A percentile compares a stretch with the other conserved stretches of the same genome.
These are phyloP conservation scores for Cucurbita ficifolia DNA, from an alignment of 306 rosid species.

Conservation along the genomic window DNA sequence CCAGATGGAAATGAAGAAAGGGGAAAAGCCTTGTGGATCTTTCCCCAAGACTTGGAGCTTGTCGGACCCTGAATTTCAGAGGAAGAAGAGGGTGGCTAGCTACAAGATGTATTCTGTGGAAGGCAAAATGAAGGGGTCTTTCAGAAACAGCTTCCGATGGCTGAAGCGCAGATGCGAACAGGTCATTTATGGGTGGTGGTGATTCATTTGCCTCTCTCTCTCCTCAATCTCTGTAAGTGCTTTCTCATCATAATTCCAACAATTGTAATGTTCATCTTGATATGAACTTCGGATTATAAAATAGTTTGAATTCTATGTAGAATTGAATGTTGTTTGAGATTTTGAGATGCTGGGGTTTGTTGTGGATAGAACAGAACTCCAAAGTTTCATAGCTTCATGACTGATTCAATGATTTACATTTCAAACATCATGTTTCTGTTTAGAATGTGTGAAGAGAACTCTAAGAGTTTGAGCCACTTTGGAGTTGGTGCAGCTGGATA, in stretches of 20 bases:
- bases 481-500: not conserved
- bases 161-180: constrained; percentile 33
- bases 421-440: not conserved
- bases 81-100: constrained; percentile 48
- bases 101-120: constrained; percentile 44
- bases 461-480: not conserved
- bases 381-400: not conserved
- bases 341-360: not conserved
- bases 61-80: constrained; percentile 42
- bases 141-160: constrained; percentile 47
- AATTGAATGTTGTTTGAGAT: not conserved
- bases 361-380: not conserved
- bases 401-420: not conserved
- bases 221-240: not conserved
- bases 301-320: not conserved
- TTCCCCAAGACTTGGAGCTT: constrained; percentile 36
- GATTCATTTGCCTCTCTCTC: not conserved
- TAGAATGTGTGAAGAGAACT: not conserved
- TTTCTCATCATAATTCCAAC: not conserved
- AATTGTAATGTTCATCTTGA: not conserved
- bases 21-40: constrained; percentile 9
- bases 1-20: constrained; percentile 19
- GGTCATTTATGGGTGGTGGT: constrained; percentile 35
- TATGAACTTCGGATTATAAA: not conserved
- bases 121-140: constrained; percentile 52